phyloP scores from a whole-genome alignment of 2,329 filamentous ascomycete genomes.

The Penicillium sp. region DNA sequence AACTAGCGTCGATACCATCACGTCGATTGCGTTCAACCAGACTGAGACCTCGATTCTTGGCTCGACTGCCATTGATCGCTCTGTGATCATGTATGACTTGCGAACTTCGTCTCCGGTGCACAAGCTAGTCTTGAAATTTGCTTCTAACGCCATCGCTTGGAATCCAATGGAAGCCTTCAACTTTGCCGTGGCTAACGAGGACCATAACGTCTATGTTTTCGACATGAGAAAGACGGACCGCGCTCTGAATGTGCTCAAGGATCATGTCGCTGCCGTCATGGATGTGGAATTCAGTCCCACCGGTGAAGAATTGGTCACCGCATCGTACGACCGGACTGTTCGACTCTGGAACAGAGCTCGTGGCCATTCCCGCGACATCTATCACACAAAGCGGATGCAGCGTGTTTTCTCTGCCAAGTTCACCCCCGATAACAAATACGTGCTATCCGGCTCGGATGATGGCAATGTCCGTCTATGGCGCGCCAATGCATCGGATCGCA shows the following conservation, averaged over 20 bases:
- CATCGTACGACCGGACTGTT: conserved; percentile 83
- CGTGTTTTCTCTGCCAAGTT: conserved; percentile 78
- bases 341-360: conserved; percentile 77
- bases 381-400: conserved; percentile 98
- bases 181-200: conserved; percentile 87
- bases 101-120: conserved; percentile 79
- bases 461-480: conserved; percentile 91
- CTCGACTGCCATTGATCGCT: conserved; percentile 79
- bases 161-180: conserved; percentile 98
- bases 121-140: conserved; percentile 76
- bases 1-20: conserved; percentile 85
- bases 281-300: conserved; percentile 94
- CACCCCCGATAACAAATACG: conserved; percentile 84
- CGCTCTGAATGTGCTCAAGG: conserved; percentile 83
- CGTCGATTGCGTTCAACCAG: conserved; percentile 82
- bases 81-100: conserved; percentile 86
- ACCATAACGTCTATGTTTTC: conserved; percentile 90
- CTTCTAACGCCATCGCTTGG: conserved; percentile 82
- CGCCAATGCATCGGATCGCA: conserved; percentile 75
- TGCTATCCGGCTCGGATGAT: conserved; percentile 89
- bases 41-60: conserved; percentile 88
- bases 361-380: conserved; percentile 86
- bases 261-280: conserved; percentile 90
- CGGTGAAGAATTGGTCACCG: conserved; percentile 87
- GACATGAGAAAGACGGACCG: conserved; percentile 89